Evolutionary conservation across 768 basidiomycete species (phyloP).

Genomic region (Boletus reticuloceps): DNA sequence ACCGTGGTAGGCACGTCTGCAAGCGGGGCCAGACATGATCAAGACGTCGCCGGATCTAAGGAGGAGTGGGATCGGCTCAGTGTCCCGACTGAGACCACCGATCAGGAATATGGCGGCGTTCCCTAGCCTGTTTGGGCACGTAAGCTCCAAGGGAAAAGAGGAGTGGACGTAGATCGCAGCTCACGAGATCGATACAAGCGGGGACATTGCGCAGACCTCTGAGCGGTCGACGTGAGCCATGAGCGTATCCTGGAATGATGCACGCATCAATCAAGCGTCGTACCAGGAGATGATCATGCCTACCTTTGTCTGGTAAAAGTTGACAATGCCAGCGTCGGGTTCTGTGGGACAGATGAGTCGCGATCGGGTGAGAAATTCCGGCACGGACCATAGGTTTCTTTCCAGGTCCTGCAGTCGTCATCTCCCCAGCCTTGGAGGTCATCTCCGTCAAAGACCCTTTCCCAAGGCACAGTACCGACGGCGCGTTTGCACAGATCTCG

Average conservation of each 20-base stretch:
- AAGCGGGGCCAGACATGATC: constrained; percentile 87
- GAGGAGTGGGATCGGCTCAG: constrained; percentile 74
- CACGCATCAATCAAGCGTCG: not conserved
- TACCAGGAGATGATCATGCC: not conserved
- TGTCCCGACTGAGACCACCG: constrained; percentile 77
- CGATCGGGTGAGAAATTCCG: constrained; percentile 3
- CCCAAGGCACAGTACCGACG: constrained; percentile 70
- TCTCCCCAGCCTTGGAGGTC: constrained; percentile 49
- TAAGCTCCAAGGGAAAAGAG: not conserved
- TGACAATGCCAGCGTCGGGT: constrained; percentile 95
- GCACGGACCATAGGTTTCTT: constrained; percentile 69
- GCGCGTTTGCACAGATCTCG: constrained; percentile 58
- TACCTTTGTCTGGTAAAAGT: constrained; percentile 86
- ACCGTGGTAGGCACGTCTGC: constrained; percentile 93
- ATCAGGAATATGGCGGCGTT: constrained; percentile 89
- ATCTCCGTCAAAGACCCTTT: constrained; percentile 47
- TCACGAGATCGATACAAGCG: constrained; percentile 92
- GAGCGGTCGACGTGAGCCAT: constrained; percentile 99
- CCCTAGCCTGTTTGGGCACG: constrained; percentile 59
- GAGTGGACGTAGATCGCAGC: constrained; percentile 22
- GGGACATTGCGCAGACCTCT: constrained; percentile 89
- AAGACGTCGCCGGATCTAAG: constrained; percentile 89
- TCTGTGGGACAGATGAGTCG: constrained; percentile 41
- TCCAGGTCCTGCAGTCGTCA: constrained; percentile 72
- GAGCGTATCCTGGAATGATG: constrained; percentile 62